phyloP scores from a whole-genome alignment of 2,329 filamentous ascomycete genomes.

The Capronia coronata region DNA sequence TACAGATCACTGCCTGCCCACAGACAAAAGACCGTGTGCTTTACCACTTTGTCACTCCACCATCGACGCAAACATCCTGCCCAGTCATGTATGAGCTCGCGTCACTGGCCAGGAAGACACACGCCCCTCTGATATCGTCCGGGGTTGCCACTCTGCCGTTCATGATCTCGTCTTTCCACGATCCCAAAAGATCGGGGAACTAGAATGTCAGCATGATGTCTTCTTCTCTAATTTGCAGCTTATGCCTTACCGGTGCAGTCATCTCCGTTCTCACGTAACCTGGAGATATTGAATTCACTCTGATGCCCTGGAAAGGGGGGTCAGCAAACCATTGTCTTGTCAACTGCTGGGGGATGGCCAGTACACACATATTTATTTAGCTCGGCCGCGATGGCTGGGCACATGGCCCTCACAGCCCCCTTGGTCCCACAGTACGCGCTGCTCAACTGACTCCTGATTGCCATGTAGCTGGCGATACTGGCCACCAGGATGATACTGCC shows the following conservation, averaged over 20 bases:
- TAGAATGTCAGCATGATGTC: no score
- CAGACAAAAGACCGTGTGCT: no score
- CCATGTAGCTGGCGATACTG: slow-evolving; percentile 49
- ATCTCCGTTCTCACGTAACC: slow-evolving; percentile 38
- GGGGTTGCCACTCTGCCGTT: slow-evolving; percentile 44
- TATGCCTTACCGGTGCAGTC: slow-evolving; percentile 33
- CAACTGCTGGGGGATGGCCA: no score
- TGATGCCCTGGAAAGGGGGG: slow-evolving; percentile 35
- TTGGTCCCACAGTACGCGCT: slow-evolving; percentile 46
- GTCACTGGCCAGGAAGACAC: slow-evolving; percentile 45
- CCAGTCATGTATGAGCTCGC: slow-evolving; percentile 44
- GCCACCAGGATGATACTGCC: slow-evolving; percentile 51
- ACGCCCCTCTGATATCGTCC: slow-evolving; percentile 46
- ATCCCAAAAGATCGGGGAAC: slow-evolving; percentile 44
- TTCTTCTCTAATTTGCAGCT: slow-evolving; percentile 4
- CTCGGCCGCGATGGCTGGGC: slow-evolving; percentile 44
- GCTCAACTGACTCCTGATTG: slow-evolving; percentile 45
- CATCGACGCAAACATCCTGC: slow-evolving; percentile 43
- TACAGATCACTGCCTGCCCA: no score
- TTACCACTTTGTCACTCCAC: slow-evolving; percentile 32
- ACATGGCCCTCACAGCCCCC: slow-evolving; percentile 45
- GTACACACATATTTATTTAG: slow-evolving; percentile 34
- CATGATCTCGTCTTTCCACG: slow-evolving; percentile 48
- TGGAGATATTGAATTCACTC: slow-evolving; percentile 40
- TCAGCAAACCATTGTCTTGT: no score